phyloP scores from a whole-genome alignment of 2,329 filamentous ascomycete genomes.

The Aspergillus brasiliensis region DNA sequence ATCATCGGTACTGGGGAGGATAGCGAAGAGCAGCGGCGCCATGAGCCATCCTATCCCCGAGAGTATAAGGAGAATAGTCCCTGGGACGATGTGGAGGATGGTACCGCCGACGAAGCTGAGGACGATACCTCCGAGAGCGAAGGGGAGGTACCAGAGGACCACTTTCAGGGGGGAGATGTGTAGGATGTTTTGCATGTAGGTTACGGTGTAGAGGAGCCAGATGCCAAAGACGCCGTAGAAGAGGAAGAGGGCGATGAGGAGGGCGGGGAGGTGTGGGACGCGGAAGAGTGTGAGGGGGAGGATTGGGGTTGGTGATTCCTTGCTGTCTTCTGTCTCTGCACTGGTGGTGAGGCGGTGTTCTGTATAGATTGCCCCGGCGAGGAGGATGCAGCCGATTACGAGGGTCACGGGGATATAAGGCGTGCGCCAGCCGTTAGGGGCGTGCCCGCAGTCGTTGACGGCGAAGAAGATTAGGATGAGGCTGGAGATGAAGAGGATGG shows the following conservation, averaged over 20 bases:
- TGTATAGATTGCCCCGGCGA: too few species aligned
- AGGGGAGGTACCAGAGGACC: slow-evolving; percentile 69
- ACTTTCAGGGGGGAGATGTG: slow-evolving; percentile 61
- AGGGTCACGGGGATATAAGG: slow-evolving; percentile 71
- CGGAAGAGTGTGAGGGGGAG: slow-evolving; percentile 70
- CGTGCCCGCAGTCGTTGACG: slow-evolving; percentile 72
- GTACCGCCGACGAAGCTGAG: slow-evolving; percentile 65
- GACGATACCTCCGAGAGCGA: slow-evolving; percentile 68
- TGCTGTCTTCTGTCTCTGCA: too few species aligned
- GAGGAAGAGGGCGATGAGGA: slow-evolving; percentile 64
- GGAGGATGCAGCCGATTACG: slow-evolving; percentile 63
- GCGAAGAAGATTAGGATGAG: slow-evolving; percentile 73
- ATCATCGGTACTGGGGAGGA: slow-evolving; percentile 58
- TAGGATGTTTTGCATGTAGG: slow-evolving; percentile 66
- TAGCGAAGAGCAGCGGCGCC: slow-evolving; percentile 63
- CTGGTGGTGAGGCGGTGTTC: too few species aligned
- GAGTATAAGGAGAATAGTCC: slow-evolving; percentile 63
- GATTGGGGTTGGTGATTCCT: slow-evolving; percentile 35
- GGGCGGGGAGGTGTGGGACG: slow-evolving; percentile 67
- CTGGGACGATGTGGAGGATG: slow-evolving; percentile 67
- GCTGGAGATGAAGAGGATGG: slow-evolving; percentile 62
- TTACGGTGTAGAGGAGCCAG: slow-evolving; percentile 69
- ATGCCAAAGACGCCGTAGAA: slow-evolving; percentile 70
- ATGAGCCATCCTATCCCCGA: slow-evolving; percentile 63
- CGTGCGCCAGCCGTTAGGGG: slow-evolving; percentile 69